These are phyloP conservation scores for Amesomyces nigricolor DNA, from an alignment of 2,329 filamentous ascomycete species.

Conservation along the genomic window DNA sequence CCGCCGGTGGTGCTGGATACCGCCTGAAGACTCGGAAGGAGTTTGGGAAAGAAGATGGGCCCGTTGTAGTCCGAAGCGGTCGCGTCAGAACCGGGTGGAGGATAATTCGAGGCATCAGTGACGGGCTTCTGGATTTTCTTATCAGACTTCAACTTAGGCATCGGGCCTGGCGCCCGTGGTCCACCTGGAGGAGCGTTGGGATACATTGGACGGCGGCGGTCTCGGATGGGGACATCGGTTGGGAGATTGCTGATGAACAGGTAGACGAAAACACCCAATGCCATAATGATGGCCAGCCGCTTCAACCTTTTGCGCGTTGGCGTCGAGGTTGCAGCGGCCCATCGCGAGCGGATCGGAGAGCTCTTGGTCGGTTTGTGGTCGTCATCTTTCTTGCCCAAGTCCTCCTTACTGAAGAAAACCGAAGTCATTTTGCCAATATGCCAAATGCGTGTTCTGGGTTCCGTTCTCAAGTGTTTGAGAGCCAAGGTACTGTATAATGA, in stretches of 20 bases:
- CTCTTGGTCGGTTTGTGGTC: constrained; percentile 39
- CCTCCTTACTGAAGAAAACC: constrained; percentile 48
- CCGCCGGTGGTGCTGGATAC: constrained; percentile 53
- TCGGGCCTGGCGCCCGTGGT: neutral
- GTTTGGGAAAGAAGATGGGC: constrained; percentile 59
- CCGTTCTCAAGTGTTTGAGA: neutral
- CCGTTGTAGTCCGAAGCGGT: constrained; percentile 52
- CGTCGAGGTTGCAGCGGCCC: constrained; percentile 37
- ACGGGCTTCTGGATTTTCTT: constrained; percentile 13
- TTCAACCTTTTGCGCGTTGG: constrained; percentile 49
- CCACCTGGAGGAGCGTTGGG: constrained; percentile 18
- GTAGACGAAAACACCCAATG: constrained; percentile 50
- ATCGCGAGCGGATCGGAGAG: constrained; percentile 31
- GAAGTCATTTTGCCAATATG: constrained; percentile 35
- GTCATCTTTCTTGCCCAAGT: constrained; percentile 56
- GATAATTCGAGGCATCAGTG: neutral
- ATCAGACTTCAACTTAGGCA: constrained; percentile 16
- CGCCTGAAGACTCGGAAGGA: constrained; percentile 58
- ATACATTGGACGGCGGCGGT: constrained; percentile 37
- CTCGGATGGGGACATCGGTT: constrained; percentile 35
- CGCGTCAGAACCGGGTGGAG: neutral
- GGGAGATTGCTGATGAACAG: constrained; percentile 62
- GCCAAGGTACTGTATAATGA: neutral
- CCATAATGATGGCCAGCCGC: constrained; percentile 43
- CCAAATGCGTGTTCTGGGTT: neutral